Evolutionary conservation across 1,139 yeast species (phyloP), one percentile per base, ranked within the genome.

Genomic region (Geotrichum cucujoidarum): DNA sequence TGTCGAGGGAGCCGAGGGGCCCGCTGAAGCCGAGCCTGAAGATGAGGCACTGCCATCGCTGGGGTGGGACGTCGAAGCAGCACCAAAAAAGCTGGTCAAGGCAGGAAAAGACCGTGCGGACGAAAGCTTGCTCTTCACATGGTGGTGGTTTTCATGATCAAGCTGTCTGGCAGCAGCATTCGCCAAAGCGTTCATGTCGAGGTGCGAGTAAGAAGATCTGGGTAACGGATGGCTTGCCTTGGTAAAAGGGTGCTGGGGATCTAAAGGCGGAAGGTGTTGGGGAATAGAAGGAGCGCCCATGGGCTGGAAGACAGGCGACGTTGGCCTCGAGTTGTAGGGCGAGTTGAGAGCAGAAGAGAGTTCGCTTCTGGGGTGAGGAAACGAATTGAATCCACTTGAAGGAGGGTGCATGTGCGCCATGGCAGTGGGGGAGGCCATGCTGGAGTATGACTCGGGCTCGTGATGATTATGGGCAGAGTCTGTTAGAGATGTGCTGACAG

Each of bases 111-210:
- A 80, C 60, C 75, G 77, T 10, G 81, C 76, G 40, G 69, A 65
- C 57, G 77, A 39, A 29, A 53, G 27, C 40, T 50, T n/a, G 38
- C 29, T 18, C 25, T 35, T 10, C 27, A 33, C 31, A 25, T 38
- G 54, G 43, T 31, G 42, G 22, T 2, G 40, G 21, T 37, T 56
- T 51, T 74, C 78, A 38, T 74, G 73, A 58, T 76, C 83, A 49
- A 86, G 72, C 62, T 85, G 92, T 60, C 84, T 85, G 4, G 89
- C 77, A 1, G 95, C 95, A 2, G 95, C 94, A 22, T 83, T 77
- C 3, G 94, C 95, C 52, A 86, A 68, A 2, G 84, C 74, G 62
- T 85, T 85, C 63, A 86, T 85, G 60, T 83, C 88, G 65, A 78
- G 74, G 47, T 75, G 72, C 2, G 37, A 40, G n/a, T 11, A 22